Evolutionary conservation across 345 rosid genomes (phyloP), one percentile per base, ranked within the genome.

Genomic region (Aquilaria yunnanensis): DNA sequence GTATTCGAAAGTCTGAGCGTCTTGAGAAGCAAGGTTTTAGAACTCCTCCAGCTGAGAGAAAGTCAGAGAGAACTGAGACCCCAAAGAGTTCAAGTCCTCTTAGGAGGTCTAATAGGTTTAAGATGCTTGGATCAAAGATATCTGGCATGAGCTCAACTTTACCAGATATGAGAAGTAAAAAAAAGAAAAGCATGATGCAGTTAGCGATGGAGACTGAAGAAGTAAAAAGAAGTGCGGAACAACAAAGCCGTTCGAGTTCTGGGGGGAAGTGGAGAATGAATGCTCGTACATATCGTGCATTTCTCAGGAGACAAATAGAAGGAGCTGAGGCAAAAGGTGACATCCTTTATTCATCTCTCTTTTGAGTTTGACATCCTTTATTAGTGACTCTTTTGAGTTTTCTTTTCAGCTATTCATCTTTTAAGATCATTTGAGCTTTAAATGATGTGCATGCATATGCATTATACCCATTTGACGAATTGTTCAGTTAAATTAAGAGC

Each of bases 51-150:
- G 73, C 31, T 45, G 59, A 65, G 46, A 73, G 62, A 72, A 77
- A 69, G 47, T 70, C 79, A 12, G 78, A 63, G 68, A 71, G 63
- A 64, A 49, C 61, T 45, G 84, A 79, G 78, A 81, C 78, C 74
- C 74, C 64, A 55, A 76, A 14, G 46, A 46, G 56, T 0, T 48
- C 63, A 2, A 69, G 74, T 75, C 74, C 89, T 47, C 63, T 82
- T 72, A 80, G 80, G 73, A 81, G 90, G 77, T 77, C 88, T 1
- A 67, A 65, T 68, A 81, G 82, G 80, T 77, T 81, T 56, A 83
- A 81, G 76, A 79, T 61, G 59, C 73, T 75, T 30, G 80, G 71
- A 47, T 79, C 79, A 2, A 82, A 74, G 69, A 62, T 73, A 57
- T 65, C 80, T 34, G 71, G 65, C 32, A 70, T 57, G 66, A 77